Evolutionary conservation across 1,139 yeast genomes (phyloP).

Genomic region (Kurtzmaniella quercitrusa): DNA sequence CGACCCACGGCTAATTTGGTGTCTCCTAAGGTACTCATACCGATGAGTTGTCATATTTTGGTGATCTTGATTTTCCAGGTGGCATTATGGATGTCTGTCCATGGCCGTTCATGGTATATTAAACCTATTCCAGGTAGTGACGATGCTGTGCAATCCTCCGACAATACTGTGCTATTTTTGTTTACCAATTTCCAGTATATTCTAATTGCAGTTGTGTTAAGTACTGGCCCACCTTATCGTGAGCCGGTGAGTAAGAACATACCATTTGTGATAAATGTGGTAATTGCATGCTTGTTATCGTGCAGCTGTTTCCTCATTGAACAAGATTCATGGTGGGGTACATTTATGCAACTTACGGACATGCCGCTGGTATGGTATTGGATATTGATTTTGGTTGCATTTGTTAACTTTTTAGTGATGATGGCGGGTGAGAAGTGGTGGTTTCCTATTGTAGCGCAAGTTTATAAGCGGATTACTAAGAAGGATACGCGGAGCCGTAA

Average conservation of each 20-base stretch:
- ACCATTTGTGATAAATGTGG: conserved; percentile 67
- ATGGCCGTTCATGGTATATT: conserved; percentile 66
- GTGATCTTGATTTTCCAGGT: conserved; percentile 64
- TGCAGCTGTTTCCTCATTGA: conserved; percentile 45
- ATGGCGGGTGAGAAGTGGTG: conserved; percentile 38
- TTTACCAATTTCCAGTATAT: conserved; percentile 88
- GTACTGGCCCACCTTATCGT: conserved; percentile 95
- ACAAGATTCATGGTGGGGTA: conserved; percentile 52
- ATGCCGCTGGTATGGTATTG: conserved; percentile 51
- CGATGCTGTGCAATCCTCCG: conserved; percentile 81
- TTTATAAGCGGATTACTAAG: conserved; percentile 24
- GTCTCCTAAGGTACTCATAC: conserved; percentile 80
- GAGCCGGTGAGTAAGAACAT: conserved; percentile 64
- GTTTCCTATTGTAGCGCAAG: conserved; percentile 25
- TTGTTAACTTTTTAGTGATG: conserved; percentile 48
- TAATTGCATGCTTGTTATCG: conserved; percentile 46
- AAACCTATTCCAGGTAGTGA: conserved; percentile 83
- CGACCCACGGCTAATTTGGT: conserved; percentile 94
- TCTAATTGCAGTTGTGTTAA: conserved; percentile 71
- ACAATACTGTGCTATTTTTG: conserved; percentile 80
- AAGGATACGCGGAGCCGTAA: conserved; percentile 31
- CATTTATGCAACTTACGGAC: conserved; percentile 70
- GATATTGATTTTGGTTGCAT: conserved; percentile 42
- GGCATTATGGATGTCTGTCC: conserved; percentile 58
- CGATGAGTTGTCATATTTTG: conserved; percentile 69